These are phyloP conservation scores for Penicillium goetzii DNA, from an alignment of 495 filamentous ascomycete genomes.

Conservation along the genomic window DNA sequence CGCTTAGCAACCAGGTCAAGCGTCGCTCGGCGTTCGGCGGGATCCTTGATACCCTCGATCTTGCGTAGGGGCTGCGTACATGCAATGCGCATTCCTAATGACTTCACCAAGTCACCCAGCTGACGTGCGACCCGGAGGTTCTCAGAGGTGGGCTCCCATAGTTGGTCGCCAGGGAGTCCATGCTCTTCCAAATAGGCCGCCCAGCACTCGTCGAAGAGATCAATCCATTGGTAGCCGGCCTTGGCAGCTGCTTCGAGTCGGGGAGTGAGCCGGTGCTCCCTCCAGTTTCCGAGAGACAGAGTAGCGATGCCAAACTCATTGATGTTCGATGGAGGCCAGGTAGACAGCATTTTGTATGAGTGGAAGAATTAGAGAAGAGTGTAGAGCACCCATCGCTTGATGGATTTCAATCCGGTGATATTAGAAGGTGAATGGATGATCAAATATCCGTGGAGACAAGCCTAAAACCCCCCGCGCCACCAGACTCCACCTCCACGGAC, in stretches of 20 bases:
- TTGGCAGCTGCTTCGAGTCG: conserved; percentile 37
- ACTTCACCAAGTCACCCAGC: conserved; percentile 34
- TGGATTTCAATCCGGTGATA: background rate
- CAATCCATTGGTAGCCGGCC: conserved; percentile 39
- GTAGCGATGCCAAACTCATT: conserved; percentile 38
- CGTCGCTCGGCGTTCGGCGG: conserved; percentile 23
- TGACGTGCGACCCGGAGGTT: conserved; percentile 36
- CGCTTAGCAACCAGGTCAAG: conserved; percentile 37
- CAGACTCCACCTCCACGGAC: conserved; percentile 16
- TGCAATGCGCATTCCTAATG: conserved; percentile 36
- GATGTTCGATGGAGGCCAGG: conserved; percentile 21
- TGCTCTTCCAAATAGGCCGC: conserved; percentile 39
- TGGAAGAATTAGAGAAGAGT: background rate
- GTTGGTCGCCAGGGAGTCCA: conserved; percentile 25
- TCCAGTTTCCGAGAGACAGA: conserved; percentile 39
- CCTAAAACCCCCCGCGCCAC: no score
- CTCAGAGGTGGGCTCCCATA: conserved; percentile 35
- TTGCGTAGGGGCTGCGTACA: conserved; percentile 40
- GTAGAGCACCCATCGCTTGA: background rate
- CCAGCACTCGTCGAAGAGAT: conserved; percentile 46
- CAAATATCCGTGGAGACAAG: conserved; percentile 20
- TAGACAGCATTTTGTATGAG: conserved; percentile 16
- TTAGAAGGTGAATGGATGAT: conserved; percentile 21
- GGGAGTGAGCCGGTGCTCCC: conserved; percentile 31
- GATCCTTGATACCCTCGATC: conserved; percentile 38